These are phyloP conservation scores for Rhododendron ferrugineum DNA, from an alignment of 148 eudicot genomes.

Conservation along the genomic window DNA sequence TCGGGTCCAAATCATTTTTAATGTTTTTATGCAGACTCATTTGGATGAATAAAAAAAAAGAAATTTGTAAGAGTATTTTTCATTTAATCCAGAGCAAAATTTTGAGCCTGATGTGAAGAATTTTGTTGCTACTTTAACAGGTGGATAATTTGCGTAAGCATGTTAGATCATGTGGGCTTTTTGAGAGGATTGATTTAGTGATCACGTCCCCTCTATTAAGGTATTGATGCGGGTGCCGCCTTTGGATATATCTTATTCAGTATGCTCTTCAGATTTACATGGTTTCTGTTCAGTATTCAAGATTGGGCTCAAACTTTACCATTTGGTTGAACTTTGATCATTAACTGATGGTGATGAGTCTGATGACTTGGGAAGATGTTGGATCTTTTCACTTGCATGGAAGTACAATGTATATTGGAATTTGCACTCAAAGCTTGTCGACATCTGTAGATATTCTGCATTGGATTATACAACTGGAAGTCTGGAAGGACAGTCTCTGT, in stretches of 20 bases:
- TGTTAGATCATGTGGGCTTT: conserved; percentile 69
- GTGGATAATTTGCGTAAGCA: conserved; percentile 83
- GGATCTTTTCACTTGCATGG: neutral
- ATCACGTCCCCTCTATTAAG: conserved; percentile 85
- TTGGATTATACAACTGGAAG: neutral
- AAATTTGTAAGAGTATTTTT: neutral
- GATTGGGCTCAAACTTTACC: neutral
- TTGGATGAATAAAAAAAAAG: neutral
- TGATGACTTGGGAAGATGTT: neutral
- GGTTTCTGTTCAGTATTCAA: neutral
- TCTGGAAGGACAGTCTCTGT: neutral
- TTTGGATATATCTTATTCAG: conserved; percentile 4
- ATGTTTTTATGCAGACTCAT: neutral
- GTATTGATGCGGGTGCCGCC: conserved; percentile 26
- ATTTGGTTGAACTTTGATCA: neutral
- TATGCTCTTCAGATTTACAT: neutral
- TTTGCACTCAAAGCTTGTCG: neutral
- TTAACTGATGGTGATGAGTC: neutral
- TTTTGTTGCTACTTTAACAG: conserved; percentile 33
- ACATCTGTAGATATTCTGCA: neutral
- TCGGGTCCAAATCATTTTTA: conserved; percentile 19
- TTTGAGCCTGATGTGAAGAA: neutral
- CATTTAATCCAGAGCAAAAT: neutral
- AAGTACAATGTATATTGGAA: neutral
- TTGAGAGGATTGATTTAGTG: conserved; percentile 69